Evolutionary conservation across 176 grass and related monocot genomes (phyloP).

Genomic region (Eleusine coracana): DNA sequence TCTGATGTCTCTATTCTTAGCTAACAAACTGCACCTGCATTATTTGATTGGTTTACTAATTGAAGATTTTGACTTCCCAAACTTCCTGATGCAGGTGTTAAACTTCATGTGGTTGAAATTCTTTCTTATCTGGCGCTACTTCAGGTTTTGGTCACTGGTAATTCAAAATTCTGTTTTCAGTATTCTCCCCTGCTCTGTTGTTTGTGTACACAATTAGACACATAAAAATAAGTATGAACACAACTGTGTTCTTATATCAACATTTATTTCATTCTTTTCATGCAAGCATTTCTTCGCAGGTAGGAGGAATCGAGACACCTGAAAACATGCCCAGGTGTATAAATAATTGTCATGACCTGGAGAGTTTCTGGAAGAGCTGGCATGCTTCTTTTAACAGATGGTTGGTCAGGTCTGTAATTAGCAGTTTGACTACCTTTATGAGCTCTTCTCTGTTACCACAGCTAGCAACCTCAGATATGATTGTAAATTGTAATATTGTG

Average conservation of each 20-base stretch:
- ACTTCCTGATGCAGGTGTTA: constrained; percentile 64
- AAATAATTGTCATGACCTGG: constrained; percentile 93
- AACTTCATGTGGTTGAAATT: constrained; percentile 99
- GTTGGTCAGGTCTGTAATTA: constrained; percentile 76
- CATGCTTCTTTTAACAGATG: constrained; percentile 98
- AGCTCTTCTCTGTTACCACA: background rate
- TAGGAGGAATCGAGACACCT: constrained; percentile 76
- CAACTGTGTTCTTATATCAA: background rate
- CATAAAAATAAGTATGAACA: background rate
- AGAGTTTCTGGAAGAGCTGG: constrained; percentile 99
- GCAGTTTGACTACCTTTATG: constrained; percentile 31
- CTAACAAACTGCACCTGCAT: background rate
- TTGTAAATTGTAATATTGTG: background rate
- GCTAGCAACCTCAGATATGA: background rate
- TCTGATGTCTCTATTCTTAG: constrained; percentile 13
- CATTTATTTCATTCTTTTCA: background rate
- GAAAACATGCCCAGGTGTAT: constrained; percentile 98
- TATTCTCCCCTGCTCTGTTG: background rate
- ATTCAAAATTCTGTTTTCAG: constrained; percentile 20
- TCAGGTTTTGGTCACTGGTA: constrained; percentile 97
- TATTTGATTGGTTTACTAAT: constrained; percentile 1
- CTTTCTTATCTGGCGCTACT: constrained; percentile 98
- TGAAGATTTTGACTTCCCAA: background rate
- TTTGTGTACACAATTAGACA: background rate
- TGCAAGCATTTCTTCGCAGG: constrained; percentile 43